Percentiles rank a stretch among this genome's conserved stretches.
These are phyloP conservation scores for Fusarium marasasianum DNA, from an alignment of 2,329 filamentous ascomycete genomes.

Conservation along the genomic window DNA sequence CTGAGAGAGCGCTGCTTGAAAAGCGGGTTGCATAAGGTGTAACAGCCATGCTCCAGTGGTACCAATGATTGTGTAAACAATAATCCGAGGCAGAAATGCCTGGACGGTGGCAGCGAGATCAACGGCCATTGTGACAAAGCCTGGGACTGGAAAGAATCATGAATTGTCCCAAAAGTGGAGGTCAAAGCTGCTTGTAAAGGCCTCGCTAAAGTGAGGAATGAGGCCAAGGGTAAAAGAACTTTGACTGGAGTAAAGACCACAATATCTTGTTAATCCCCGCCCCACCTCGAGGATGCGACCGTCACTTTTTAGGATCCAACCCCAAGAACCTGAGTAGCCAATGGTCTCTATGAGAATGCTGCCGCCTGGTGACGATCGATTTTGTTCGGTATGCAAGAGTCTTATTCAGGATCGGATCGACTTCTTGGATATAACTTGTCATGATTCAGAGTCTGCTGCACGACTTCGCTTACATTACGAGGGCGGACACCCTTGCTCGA, in stretches of 20 bases:
- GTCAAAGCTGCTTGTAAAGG: background rate
- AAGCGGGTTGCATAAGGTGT: slow-evolving; percentile 14
- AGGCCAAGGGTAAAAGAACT: background rate
- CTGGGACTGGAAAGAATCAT: background rate
- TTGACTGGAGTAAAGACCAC: background rate
- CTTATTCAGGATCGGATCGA: background rate
- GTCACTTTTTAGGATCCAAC: background rate
- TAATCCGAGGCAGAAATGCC: slow-evolving; percentile 5
- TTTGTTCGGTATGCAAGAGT: background rate
- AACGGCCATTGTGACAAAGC: background rate
- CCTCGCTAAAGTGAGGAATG: background rate
- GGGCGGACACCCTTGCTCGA: background rate
- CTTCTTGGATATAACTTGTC: background rate
- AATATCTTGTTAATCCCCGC: background rate
- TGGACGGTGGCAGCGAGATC: background rate
- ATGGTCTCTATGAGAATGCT: background rate
- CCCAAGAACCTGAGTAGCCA: background rate
- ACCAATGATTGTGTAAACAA: slow-evolving; percentile 7
- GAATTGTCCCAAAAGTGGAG: background rate
- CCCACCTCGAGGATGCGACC: background rate
- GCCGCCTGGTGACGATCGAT: slow-evolving; percentile 3
- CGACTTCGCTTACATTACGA: background rate
- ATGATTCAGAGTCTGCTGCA: background rate
- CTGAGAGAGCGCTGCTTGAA: slow-evolving; percentile 9
- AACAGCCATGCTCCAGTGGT: slow-evolving; percentile 15